Base-by-base conservation (phyloP, 2,329 filamentous ascomycete genomes). In the Colletotrichum truncatum region DNA sequence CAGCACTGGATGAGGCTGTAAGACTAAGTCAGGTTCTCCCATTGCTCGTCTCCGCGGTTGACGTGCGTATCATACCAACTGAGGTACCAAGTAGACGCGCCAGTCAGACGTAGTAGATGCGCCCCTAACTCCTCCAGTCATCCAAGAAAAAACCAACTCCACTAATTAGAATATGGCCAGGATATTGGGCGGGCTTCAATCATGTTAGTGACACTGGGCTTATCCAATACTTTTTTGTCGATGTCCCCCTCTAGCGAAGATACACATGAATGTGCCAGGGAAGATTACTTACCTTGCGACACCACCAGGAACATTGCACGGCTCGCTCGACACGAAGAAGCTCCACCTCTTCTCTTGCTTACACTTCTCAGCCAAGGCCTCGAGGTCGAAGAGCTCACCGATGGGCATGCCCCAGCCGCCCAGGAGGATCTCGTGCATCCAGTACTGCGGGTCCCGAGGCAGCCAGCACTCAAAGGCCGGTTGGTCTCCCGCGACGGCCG, bases 401-500 rank as follows among this genome's bases (percentile, higher is more conserved):
- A 81, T 79, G 12, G 79, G 79, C 70, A 77, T 78, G 3, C 79
- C 79, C 79, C 79, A 81, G 5, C 79, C 78, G 3, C 72, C 75
- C 8, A 81, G 69, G 62, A 81, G 74, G 8, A 80, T 74, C 67
- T 84, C 80, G 57, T 85, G 83, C 3, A 78, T 64, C 43, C 66
- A 71, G 38, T 66, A 74, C 69, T 77, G 62, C 36, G 72, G 56
- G 26, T 76, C 71, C 49, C 77, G 61, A 28, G 77, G 71, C 7
- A 81, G 80, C 69, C 81, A 84, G 3, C 82, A 82, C 69, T 89
- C 87, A 66, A 86, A 84, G 5, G 73, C 67, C 0, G 86, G 83
- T 51, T 82, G 80, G 63, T 90, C 87, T 3, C 86, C 85, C 0
- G 82, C 87, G 0, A 88, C 81, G 2, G 87, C 87, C 0, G 85